Conservation (phyloP, 1,284 basidiomycete species). For the Pascua guehoae region DNA sequence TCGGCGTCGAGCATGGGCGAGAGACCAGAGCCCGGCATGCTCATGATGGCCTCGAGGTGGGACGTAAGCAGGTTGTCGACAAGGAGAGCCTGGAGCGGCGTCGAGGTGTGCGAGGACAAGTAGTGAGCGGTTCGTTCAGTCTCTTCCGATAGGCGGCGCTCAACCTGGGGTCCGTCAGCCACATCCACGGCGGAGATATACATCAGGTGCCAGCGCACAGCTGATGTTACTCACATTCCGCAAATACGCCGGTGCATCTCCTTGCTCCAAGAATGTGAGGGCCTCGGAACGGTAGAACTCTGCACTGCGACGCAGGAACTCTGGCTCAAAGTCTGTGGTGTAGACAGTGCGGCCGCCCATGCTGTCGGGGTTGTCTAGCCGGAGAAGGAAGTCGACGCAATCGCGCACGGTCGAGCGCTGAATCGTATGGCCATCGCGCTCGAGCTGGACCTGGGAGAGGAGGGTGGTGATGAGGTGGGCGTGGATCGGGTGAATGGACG, state of each 20-base stretch:
- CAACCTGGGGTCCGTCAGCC: conserved; percentile 59
- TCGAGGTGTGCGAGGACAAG: conserved; percentile 69
- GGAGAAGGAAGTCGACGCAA: conserved; percentile 76
- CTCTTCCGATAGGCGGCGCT: conserved; percentile 78
- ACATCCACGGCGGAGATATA: neutral
- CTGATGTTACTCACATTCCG: conserved; percentile 58
- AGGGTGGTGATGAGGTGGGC: conserved; percentile 77
- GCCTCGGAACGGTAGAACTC: conserved; percentile 79
- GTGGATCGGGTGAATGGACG: conserved; percentile 64
- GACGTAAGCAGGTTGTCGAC: conserved; percentile 72
- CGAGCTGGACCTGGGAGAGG: conserved; percentile 80
- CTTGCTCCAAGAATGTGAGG: conserved; percentile 63
- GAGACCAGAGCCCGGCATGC: conserved; percentile 80
- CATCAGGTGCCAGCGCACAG: neutral
- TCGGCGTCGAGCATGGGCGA: conserved; percentile 82
- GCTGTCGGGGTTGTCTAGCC: conserved; percentile 50
- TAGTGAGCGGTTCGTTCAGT: conserved; percentile 85
- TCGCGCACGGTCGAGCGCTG: conserved; percentile 87
- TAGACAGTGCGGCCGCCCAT: conserved; percentile 63
- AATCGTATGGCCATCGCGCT: conserved; percentile 86
- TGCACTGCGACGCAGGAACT: conserved; percentile 71
- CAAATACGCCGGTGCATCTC: conserved; percentile 80
- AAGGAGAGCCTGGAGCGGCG: conserved; percentile 69
- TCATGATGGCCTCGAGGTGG: conserved; percentile 71
- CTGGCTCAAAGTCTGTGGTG: conserved; percentile 77